Base-by-base conservation (phyloP, 148 eudicot genomes). In the Dianthus caryophyllus region DNA sequence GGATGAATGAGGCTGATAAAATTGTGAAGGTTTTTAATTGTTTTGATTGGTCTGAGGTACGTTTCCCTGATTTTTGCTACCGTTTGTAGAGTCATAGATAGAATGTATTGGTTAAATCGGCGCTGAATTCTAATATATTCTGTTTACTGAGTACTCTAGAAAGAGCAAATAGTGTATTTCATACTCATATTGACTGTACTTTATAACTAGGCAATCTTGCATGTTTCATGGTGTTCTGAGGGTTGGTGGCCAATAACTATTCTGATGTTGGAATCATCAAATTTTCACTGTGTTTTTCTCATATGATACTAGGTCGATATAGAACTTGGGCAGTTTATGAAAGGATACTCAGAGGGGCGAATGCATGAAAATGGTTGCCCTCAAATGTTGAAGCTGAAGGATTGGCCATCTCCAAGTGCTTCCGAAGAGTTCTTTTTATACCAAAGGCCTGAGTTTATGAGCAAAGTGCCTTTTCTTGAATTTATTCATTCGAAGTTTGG, bases 401-500 rank as follows among this genome's bases (percentile, higher is more conserved):
- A 90, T 75, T 93, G 98, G 98, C 98, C 98, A 71, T 86, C 98
- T 48, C 97, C 97, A 20, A 86, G 85, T 86, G 87, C 95, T 74
- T 85, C 90, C 46, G 98, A 93, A 81, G 98, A 93, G 78, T 93
- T 93, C 77, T 75, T 93, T 68, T 72, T 83, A 75, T 89, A 82
- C 72, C 97, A 86, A 80, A 93, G 98, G 74, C 98, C 98, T 78
- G 98, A 93, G 51, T 86, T 93, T 70, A 88, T 90, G 44, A 90
- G 82, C 70, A 87, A 79, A 76, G 71, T 93, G 77, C 98, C 98
- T 55, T 81, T 87, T 71, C 87, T 93, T 41, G 98, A 93, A 75
- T 93, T 83, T 72, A 89, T 93, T 57, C 98, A 93, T 82, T 93
- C 95, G 64, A 93, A 88, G 82, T 93, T 87, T 89, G 98, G 98